Base-by-base conservation (phyloP, 805 yeast genomes). In the Cyberlindnera xylosilytica region DNA sequence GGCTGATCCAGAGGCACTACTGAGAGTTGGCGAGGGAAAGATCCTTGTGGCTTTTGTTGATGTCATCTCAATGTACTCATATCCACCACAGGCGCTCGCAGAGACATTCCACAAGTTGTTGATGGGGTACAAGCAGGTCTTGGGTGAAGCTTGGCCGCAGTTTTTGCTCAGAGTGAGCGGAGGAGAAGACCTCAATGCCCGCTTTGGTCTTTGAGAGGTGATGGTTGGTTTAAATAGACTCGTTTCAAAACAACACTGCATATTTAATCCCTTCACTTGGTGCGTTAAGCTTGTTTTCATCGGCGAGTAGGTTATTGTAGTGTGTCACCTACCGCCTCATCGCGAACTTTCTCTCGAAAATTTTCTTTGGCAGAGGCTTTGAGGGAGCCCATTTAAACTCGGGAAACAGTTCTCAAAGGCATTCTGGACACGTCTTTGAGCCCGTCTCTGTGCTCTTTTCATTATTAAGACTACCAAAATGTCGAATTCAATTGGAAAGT, bases 1-100 rank as follows among this genome's bases (percentile, higher is more conserved):
- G 28, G 60, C 64, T n/a, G 81, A 83, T 55, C 96, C 96, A 2
- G 71, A 74, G 26, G 84, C 81, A 0, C 65, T 87, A 35, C 22
- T 43, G 17, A 37, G 46, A 22, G 19, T 36, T 6, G 29, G 20
- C 7, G 73, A 77, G 0, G 60, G 65, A 24, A 76, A 69, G 47
- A 68, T 73, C 35, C 63, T 85, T 41, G 69, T 76, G 19, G 62
- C 69, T 30, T 79, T 86, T 45, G 58, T 83, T 23, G 76, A 74
- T 38, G 75, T 87, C 45, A 73, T 84, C 40, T 84, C 76, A 1
- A 68, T 64, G 54, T 81, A 79, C 53, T 61, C 63, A 27, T 68
- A 63, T 28, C 83, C 86, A 1, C 66, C 76, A 17, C 32, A 29
- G 12, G 32, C 5, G 9, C 19, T 29, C 4, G 32, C 60, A 18